Evolutionary conservation across 1,139 yeast genomes (phyloP).

Genomic region (Sugiyamaella neomexicana): DNA sequence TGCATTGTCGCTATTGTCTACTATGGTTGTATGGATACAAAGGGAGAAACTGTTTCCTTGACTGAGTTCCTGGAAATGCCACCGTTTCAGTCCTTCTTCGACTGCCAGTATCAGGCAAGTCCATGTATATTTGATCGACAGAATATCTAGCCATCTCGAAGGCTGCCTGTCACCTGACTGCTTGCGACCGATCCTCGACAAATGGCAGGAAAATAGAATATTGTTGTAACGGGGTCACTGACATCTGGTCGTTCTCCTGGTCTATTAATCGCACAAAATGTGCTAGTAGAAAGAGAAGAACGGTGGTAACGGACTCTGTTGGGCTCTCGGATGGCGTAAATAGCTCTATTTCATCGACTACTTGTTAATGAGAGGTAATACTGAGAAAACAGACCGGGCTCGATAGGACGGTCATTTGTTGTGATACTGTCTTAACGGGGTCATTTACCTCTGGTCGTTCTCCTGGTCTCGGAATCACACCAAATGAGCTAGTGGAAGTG

Average conservation of each 20-base stretch:
- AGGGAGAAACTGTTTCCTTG: neutral
- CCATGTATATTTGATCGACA: neutral
- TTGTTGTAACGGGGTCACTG: neutral
- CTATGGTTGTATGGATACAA: neutral
- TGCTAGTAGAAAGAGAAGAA: no score
- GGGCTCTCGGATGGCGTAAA: no score
- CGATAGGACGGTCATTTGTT: neutral
- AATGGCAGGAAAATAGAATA: neutral
- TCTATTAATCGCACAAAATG: neutral
- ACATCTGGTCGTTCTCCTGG: neutral
- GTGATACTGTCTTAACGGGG: neutral
- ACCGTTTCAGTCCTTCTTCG: neutral
- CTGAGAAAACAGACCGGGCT: neutral
- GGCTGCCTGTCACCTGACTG: neutral
- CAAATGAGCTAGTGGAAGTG: no score
- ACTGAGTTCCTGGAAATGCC: neutral
- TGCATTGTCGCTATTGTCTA: slow-evolving; percentile 1
- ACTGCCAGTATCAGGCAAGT: neutral
- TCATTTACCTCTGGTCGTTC: neutral
- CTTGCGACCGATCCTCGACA: neutral
- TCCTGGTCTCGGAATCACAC: no score
- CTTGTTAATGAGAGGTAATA: no score
- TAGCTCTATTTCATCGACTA: no score
- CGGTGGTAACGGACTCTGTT: no score
- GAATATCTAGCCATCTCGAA: neutral